These are phyloP conservation scores for Bathelium albidoporum DNA, from an alignment of 495 filamentous ascomycete species.

Conservation along the genomic window DNA sequence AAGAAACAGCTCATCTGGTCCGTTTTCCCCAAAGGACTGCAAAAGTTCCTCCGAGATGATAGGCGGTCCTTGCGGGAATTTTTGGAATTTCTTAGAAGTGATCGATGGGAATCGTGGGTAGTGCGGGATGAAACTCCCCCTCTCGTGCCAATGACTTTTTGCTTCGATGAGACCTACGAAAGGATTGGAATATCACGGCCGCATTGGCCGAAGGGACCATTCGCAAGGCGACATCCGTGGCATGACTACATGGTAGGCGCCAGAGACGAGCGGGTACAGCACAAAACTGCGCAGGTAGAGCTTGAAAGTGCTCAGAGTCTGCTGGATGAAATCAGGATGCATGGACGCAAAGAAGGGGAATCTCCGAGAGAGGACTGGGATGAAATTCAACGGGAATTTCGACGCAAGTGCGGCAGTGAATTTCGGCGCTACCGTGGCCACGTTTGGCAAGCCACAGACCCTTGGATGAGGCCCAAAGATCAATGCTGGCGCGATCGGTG, in stretches of 20 bases:
- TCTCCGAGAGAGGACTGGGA: neutral
- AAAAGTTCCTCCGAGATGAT: neutral
- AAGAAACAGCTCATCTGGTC: neutral
- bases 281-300: neutral
- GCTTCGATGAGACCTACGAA: neutral
- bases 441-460: neutral
- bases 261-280: neutral
- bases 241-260: neutral
- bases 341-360: neutral
- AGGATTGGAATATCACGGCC: neutral
- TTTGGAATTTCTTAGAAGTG: neutral
- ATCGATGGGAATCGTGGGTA: neutral
- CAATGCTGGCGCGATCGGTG: conserved; percentile 3
- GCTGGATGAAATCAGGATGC: neutral
- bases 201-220: neutral
- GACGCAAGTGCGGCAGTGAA: neutral
- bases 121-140: neutral
- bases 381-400: neutral
- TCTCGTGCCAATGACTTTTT: neutral
- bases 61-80: neutral
- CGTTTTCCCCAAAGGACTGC: neutral
- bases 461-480: neutral
- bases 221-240: neutral
- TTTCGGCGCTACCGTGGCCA: neutral
- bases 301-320: neutral